Evolutionary conservation across 306 rosid species (phyloP).

Genomic region (Cucumis melo): DNA sequence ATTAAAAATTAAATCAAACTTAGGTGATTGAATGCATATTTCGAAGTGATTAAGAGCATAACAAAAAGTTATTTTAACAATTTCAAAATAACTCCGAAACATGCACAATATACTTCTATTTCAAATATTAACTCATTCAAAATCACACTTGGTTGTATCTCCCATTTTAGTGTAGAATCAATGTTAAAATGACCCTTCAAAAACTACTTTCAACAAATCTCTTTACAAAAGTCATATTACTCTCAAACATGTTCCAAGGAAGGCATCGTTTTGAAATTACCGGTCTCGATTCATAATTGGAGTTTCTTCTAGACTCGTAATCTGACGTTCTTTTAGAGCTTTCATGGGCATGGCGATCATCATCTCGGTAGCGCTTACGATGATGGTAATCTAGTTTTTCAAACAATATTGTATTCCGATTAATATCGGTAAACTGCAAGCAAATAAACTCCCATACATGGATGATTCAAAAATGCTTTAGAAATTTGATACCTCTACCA

Average conservation of each 20-base stretch:
- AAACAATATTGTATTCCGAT: conserved; percentile 2
- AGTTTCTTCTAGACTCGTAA: conserved; percentile 53
- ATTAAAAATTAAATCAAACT: too few relatives aligned
- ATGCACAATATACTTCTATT: background rate
- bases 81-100: too few relatives aligned
- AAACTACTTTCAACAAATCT: too few relatives aligned
- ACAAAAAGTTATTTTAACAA: too few relatives aligned
- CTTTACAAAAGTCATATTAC: too few relatives aligned
- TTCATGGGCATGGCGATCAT: conserved; percentile 56
- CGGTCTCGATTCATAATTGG: conserved; percentile 76
- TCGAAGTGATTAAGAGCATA: too few relatives aligned
- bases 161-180: background rate
- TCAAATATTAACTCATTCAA: background rate
- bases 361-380: conserved; percentile 71
- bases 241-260: background rate
- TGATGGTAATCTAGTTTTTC: conserved; percentile 34
- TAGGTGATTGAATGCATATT: too few relatives aligned
- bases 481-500: conserved; percentile 53
- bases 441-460: conserved; percentile 2
- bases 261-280: conserved; percentile 25
- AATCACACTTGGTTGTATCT: background rate
- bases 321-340: conserved; percentile 56
- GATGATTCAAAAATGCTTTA: conserved; percentile 2
- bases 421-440: background rate
- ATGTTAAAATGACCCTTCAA: background rate